phyloP scores from a whole-genome alignment of 345 rosid species.

The Salix arbutifolia region DNA sequence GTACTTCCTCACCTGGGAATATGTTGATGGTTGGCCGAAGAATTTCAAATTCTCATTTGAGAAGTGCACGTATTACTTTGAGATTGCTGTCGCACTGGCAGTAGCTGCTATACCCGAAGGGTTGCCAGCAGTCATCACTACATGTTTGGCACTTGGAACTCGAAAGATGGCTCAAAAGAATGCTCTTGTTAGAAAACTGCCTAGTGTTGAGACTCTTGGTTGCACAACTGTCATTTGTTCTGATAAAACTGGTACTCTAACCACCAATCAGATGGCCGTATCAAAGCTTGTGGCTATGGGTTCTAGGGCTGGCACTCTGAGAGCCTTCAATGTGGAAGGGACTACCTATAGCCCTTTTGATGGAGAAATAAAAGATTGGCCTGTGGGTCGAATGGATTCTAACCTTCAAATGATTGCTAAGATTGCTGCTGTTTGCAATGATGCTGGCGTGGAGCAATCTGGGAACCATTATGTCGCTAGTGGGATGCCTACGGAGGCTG shows the following conservation, averaged over 20 bases:
- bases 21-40: conserved; percentile 82
- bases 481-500: conserved; percentile 96
- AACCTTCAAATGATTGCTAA: conserved; percentile 90
- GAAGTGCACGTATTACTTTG: conserved; percentile 96
- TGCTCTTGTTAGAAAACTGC: conserved; percentile 86
- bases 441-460: conserved; percentile 68
- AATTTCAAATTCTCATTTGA: conserved; percentile 90
- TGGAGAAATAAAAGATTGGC: conserved; percentile 75
- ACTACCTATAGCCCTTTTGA: conserved; percentile 74
- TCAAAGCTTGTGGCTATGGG: conserved; percentile 85
- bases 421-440: conserved; percentile 84
- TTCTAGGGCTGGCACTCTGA: conserved; percentile 53
- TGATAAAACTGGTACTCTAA: conserved; percentile 90
- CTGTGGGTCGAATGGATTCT: conserved; percentile 65
- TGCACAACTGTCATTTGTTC: conserved; percentile 94
- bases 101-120: conserved; percentile 99
- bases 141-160: conserved; percentile 92
- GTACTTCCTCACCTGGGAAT: conserved; percentile 88
- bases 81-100: conserved; percentile 92
- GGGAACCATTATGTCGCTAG: conserved; percentile 58
- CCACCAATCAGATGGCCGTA: conserved; percentile 92
- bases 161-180: conserved; percentile 97
- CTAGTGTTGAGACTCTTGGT: conserved; percentile 94
- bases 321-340: conserved; percentile 79
- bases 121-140: conserved; percentile 91